Conservation (phyloP, 2,329 filamentous ascomycete genomes). For the Parafenestella ontariensis region DNA sequence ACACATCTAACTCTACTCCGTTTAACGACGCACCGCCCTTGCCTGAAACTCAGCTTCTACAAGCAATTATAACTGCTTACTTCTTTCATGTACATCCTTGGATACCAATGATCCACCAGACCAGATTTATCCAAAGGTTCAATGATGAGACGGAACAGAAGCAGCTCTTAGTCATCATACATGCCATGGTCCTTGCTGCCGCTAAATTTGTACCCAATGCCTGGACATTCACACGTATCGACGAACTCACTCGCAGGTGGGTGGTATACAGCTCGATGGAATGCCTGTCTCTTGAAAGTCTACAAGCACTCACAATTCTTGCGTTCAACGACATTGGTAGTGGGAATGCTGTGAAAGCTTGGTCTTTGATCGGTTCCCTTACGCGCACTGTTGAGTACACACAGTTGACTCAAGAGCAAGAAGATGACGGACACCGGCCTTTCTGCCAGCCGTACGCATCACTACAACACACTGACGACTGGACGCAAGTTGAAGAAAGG, state of each 20-base stretch:
- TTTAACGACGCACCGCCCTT: background rate
- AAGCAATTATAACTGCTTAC: slow-evolving; percentile 14
- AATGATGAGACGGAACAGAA: slow-evolving; percentile 1
- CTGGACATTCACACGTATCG: background rate
- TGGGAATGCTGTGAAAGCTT: slow-evolving; percentile 19
- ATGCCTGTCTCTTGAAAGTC: slow-evolving; percentile 10
- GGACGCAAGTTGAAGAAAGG: slow-evolving; percentile 27
- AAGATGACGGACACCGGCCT: slow-evolving; percentile 14
- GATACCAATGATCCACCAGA: slow-evolving; percentile 28
- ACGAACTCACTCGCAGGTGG: slow-evolving; percentile 8
- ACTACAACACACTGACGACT: slow-evolving; percentile 11
- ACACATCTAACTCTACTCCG: background rate
- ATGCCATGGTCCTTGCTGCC: slow-evolving; percentile 21
- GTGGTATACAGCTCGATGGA: slow-evolving; percentile 20
- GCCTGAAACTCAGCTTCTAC: slow-evolving; percentile 2
- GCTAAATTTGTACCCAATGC: slow-evolving; percentile 16
- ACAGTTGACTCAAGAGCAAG: slow-evolving; percentile 24
- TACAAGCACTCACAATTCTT: slow-evolving; percentile 22
- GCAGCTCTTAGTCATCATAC: slow-evolving; percentile 10
- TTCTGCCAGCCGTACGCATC: slow-evolving; percentile 19
- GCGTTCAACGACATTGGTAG: slow-evolving; percentile 25
- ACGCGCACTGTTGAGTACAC: slow-evolving; percentile 26
- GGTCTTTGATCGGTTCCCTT: slow-evolving; percentile 24
- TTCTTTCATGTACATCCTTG: slow-evolving; percentile 23
- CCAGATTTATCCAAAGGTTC: slow-evolving; percentile 14